These are phyloP conservation scores for Mycena filopes DNA, from an alignment of 768 basidiomycete genomes.

Conservation along the genomic window DNA sequence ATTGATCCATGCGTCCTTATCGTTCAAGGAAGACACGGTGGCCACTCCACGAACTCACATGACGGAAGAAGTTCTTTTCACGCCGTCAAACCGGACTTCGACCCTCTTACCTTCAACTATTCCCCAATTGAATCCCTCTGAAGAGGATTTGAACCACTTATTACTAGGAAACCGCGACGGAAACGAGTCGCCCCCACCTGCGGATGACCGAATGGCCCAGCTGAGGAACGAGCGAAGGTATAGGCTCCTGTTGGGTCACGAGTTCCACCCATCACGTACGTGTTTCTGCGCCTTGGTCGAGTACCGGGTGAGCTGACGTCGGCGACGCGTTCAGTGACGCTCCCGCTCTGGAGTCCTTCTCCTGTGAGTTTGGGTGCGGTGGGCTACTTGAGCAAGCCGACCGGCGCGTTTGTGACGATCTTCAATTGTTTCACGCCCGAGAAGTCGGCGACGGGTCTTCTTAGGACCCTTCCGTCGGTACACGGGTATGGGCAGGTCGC, in stretches of 20 bases:
- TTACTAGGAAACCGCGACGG: slow-evolving; percentile 40
- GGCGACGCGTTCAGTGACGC: slow-evolving; percentile 54
- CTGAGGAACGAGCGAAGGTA: slow-evolving; percentile 74
- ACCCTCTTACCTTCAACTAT: slow-evolving; percentile 43
- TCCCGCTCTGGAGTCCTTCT: slow-evolving; percentile 79
- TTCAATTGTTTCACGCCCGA: slow-evolving; percentile 74
- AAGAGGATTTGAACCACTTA: slow-evolving; percentile 34
- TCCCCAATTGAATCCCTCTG: slow-evolving; percentile 34
- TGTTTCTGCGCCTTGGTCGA: slow-evolving; percentile 20
- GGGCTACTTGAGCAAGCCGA: slow-evolving; percentile 76
- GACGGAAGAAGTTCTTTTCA: slow-evolving; percentile 53
- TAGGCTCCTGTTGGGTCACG: slow-evolving; percentile 70
- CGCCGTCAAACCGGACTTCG: slow-evolving; percentile 47
- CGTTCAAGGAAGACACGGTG: slow-evolving; percentile 49
- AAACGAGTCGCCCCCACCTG: slow-evolving; percentile 52
- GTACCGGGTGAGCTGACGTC: slow-evolving; percentile 9
- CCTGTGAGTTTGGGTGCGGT: slow-evolving; percentile 75
- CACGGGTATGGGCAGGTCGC: slow-evolving; percentile 71
- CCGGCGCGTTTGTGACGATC: slow-evolving; percentile 76
- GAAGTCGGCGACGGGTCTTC: slow-evolving; percentile 53
- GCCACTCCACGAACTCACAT: slow-evolving; percentile 43
- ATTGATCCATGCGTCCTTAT: slow-evolving; percentile 28
- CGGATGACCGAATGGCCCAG: slow-evolving; percentile 51
- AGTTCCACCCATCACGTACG: slow-evolving; percentile 76
- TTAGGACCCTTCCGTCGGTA: slow-evolving; percentile 65